Evolutionary conservation across 345 rosid genomes (phyloP).

Genomic region (Populus simonii): DNA sequence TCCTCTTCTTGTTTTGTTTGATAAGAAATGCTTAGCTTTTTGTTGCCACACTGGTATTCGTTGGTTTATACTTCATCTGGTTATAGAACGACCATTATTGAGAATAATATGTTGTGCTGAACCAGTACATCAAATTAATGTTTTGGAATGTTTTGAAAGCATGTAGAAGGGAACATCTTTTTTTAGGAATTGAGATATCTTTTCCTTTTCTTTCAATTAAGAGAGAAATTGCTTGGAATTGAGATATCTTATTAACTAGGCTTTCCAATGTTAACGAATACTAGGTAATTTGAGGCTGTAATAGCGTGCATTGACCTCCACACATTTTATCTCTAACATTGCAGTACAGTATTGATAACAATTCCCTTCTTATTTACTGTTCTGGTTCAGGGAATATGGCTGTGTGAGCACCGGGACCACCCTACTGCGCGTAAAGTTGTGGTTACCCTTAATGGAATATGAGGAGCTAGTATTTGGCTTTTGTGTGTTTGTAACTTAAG

Average conservation of each 20-base stretch:
- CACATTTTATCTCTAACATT: too few species aligned
- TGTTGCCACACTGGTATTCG: not conserved
- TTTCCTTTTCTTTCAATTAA: too few species aligned
- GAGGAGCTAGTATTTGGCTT: not conserved
- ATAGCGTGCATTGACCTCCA: too few species aligned
- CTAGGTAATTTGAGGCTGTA: too few species aligned
- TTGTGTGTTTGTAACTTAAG: not conserved
- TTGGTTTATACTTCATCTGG: too few species aligned
- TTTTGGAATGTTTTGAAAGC: not conserved
- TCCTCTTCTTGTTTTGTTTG: not conserved
- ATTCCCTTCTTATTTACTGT: not conserved
- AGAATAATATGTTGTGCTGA: not conserved
- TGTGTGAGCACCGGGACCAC: slow-evolving; percentile 87
- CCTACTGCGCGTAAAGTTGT: slow-evolving; percentile 80
- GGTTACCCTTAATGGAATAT: slow-evolving; percentile 80
- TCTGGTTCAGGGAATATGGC: slow-evolving; percentile 82
- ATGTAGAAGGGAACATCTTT: not conserved
- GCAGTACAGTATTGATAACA: not conserved
- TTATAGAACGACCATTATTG: not conserved
- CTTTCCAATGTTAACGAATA: too few species aligned
- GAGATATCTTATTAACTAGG: too few species aligned
- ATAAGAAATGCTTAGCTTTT: not conserved
- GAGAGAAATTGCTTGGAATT: too few species aligned
- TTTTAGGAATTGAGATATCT: too few species aligned
- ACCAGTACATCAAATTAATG: not conserved